phyloP scores from a whole-genome alignment of 805 yeast genomes.

The Candida incommunis region DNA sequence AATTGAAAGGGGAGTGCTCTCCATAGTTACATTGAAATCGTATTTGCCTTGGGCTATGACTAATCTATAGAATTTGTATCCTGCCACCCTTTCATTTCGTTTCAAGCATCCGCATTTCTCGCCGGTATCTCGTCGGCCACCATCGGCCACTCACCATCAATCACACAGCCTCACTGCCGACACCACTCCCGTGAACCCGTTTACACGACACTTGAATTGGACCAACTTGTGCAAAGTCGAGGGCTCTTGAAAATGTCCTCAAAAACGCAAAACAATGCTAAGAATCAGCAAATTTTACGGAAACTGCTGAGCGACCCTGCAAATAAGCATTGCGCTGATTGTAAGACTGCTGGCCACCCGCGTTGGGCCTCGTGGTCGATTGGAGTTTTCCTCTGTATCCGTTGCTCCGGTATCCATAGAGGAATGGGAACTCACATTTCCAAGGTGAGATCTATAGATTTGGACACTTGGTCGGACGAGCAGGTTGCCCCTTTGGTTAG shows the following conservation, averaged over 20 bases:
- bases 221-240: slow-evolving; percentile 3
- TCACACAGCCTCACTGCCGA: background rate
- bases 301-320: slow-evolving; percentile 62
- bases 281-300: slow-evolving; percentile 58
- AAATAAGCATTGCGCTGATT: slow-evolving; percentile 79
- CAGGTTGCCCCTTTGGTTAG: slow-evolving; percentile 68
- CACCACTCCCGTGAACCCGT: background rate
- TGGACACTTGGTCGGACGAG: slow-evolving; percentile 94
- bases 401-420: slow-evolving; percentile 90
- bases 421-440: slow-evolving; percentile 93
- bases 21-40: no score
- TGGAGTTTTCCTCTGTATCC: slow-evolving; percentile 82
- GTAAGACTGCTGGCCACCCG: slow-evolving; percentile 81
- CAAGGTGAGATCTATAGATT: slow-evolving; percentile 82
- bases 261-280: slow-evolving; percentile 11
- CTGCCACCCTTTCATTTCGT: no score
- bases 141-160: background rate
- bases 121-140: no score
- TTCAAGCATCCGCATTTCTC: no score
- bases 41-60: no score
- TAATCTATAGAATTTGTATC: no score
- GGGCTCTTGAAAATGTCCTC: no score
- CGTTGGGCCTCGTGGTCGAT: slow-evolving; percentile 97
- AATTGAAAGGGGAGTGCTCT: no score
- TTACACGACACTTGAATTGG: background rate